Percentiles rank a stretch among this genome's conserved stretches.
phyloP scores from a whole-genome alignment of 1,139 yeast species.

The Pichia sp. region DNA sequence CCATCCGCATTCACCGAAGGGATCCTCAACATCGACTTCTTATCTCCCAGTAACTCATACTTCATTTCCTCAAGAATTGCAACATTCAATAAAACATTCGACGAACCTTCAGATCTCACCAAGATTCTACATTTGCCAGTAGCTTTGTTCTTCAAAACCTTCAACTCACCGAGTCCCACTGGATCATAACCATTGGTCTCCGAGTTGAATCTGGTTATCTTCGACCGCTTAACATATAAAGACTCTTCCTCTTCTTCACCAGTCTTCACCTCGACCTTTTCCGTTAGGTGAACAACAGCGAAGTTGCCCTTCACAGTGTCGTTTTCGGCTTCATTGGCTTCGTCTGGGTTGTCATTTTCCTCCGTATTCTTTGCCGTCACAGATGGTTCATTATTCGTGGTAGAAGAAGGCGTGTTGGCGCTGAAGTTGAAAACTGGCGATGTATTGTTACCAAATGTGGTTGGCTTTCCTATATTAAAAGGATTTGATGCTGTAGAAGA shows the following conservation, averaged over 20 bases:
- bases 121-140: constrained; percentile 65
- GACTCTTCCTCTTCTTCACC: constrained; percentile 84
- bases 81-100: constrained; percentile 65
- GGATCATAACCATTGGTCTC: constrained; percentile 51
- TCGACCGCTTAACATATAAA: constrained; percentile 63
- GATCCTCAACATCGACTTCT: constrained; percentile 47
- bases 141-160: constrained; percentile 57
- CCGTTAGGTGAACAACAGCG: constrained; percentile 45
- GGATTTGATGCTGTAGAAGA: constrained; percentile 14
- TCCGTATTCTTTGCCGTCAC: too few relatives aligned
- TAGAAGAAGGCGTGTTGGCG: constrained; percentile 22
- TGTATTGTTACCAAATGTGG: not conserved
- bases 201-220: constrained; percentile 58
- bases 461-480: constrained; percentile 22
- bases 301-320: constrained; percentile 45
- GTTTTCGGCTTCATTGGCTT: constrained; percentile 33
- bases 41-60: constrained; percentile 51
- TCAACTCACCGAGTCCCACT: constrained; percentile 80
- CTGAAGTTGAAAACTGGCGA: constrained; percentile 18
- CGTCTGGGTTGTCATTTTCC: constrained; percentile 1
- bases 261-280: constrained; percentile 51
- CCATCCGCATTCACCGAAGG: constrained; percentile 44
- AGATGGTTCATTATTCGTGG: not conserved
- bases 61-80: constrained; percentile 48
- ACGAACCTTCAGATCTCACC: constrained; percentile 85